Conservation (phyloP, 176 grass and related monocot species). For the Eremochloa ophiuroides region DNA sequence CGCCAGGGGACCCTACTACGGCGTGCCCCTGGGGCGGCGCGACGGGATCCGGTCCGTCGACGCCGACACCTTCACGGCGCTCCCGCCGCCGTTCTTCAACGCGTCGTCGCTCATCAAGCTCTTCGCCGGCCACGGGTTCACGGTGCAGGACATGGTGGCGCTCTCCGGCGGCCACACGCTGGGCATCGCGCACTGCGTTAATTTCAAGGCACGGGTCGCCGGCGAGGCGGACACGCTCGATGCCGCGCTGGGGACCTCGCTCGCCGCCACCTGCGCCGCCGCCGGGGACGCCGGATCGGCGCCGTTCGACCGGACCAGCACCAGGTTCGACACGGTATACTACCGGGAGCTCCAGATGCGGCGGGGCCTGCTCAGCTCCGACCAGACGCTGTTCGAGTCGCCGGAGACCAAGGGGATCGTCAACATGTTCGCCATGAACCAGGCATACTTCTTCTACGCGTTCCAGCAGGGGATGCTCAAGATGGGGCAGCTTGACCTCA, state of each 20-base stretch:
- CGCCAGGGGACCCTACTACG: constrained; percentile 67
- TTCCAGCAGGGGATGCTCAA: constrained; percentile 80
- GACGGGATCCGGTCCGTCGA: constrained; percentile 59
- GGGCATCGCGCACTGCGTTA: constrained; percentile 56
- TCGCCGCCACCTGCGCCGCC: constrained; percentile 37
- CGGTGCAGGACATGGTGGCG: constrained; percentile 58
- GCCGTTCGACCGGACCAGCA: constrained; percentile 64
- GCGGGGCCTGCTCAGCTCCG: constrained; percentile 57
- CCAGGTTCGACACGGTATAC: constrained; percentile 58
- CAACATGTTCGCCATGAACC: constrained; percentile 59
- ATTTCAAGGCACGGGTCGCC: constrained; percentile 44
- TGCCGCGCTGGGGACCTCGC: constrained; percentile 10
- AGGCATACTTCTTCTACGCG: constrained; percentile 68
- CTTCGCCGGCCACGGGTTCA: constrained; percentile 53
- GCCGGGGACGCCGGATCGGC: constrained; percentile 39
- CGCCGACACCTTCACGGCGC: constrained; percentile 50
- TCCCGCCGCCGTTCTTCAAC: constrained; percentile 51
- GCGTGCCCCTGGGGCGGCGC: constrained; percentile 50
- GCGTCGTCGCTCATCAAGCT: constrained; percentile 40
- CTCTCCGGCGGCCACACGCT: constrained; percentile 76
- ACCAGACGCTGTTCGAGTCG: constrained; percentile 75
- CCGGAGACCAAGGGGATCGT: constrained; percentile 54
- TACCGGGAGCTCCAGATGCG: constrained; percentile 57
- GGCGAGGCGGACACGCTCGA: constrained; percentile 49
- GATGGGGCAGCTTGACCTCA: constrained; percentile 87